A percentile compares a stretch with the other conserved stretches of the same genome.
These are phyloP conservation scores for Sistotremastrum suecicum DNA, from an alignment of 768 basidiomycete species.

Conservation along the genomic window DNA sequence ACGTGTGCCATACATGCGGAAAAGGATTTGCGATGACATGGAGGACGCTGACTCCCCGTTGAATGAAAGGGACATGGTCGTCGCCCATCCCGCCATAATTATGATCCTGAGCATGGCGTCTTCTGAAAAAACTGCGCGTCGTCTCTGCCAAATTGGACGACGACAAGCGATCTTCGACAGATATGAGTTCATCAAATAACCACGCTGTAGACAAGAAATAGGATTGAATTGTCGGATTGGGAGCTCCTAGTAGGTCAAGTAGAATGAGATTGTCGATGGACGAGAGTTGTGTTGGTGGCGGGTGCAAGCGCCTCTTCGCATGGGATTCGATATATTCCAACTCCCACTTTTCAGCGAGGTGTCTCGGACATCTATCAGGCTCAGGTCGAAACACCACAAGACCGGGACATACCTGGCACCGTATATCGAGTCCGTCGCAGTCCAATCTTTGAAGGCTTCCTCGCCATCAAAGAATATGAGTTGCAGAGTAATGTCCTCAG, in stretches of 20 bases:
- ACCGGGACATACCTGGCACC: conserved; percentile 63
- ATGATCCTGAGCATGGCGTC: conserved; percentile 25
- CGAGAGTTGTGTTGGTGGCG: conserved; percentile 47
- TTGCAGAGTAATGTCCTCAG: conserved; percentile 68
- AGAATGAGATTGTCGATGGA: conserved; percentile 86
- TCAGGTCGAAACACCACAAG: not conserved
- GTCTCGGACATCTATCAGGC: conserved; percentile 29
- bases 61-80: conserved; percentile 87
- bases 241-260: conserved; percentile 80
- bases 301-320: conserved; percentile 31
- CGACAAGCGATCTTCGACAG: conserved; percentile 58
- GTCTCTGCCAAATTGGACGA: conserved; percentile 37
- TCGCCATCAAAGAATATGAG: conserved; percentile 96
- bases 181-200: conserved; percentile 70
- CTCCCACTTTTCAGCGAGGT: conserved; percentile 81
- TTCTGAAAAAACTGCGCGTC: conserved; percentile 48
- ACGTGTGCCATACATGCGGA: conserved; percentile 79
- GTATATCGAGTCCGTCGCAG: conserved; percentile 79
- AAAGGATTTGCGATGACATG: conserved; percentile 88
- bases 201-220: conserved; percentile 85
- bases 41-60: conserved; percentile 69
- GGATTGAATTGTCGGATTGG: conserved; percentile 59
- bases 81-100: conserved; percentile 63
- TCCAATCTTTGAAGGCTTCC: conserved; percentile 90
- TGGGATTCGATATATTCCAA: conserved; percentile 49